Percentiles rank a stretch among this genome's conserved stretches.
These are phyloP conservation scores for Leucosporidium creatinivorum DNA, from an alignment of 768 basidiomycete species.

Conservation along the genomic window DNA sequence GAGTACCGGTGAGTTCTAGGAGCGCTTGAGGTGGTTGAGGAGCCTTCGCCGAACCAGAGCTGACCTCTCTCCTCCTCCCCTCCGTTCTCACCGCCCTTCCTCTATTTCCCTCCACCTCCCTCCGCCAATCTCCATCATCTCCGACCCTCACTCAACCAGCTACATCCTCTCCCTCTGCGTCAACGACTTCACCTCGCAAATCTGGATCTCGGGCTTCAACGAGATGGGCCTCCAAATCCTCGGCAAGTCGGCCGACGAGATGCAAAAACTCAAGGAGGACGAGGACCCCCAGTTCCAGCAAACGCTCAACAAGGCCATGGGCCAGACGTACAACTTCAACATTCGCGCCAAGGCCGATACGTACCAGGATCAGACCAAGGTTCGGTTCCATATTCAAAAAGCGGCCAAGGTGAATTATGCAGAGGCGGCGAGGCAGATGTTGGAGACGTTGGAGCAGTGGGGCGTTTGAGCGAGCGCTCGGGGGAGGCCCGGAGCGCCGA, in stretches of 20 bases:
- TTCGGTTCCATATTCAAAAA: conserved; percentile 29
- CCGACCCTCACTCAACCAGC: conserved; percentile 74
- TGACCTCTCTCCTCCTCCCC: background rate
- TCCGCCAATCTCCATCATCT: conserved; percentile 72
- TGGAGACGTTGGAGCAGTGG: conserved; percentile 9
- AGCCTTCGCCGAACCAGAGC: background rate
- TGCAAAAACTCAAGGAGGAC: conserved; percentile 64
- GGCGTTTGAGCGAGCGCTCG: background rate
- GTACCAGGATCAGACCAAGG: conserved; percentile 52
- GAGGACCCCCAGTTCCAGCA: conserved; percentile 56
- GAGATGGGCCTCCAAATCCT: conserved; percentile 74
- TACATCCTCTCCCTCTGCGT: conserved; percentile 74
- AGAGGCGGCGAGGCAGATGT: conserved; percentile 13
- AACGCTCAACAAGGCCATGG: conserved; percentile 58
- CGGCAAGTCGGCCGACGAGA: conserved; percentile 67
- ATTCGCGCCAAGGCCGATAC: conserved; percentile 82
- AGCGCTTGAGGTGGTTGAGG: background rate
- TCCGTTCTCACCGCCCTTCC: background rate
- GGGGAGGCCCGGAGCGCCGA: background rate
- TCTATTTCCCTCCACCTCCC: conserved; percentile 35
- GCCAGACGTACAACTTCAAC: conserved; percentile 68
- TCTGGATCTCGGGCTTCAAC: conserved; percentile 93
- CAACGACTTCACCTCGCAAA: conserved; percentile 79
- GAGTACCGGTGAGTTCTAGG: conserved; percentile 62
- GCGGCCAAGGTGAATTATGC: conserved; percentile 20